A percentile compares a stretch with the other conserved stretches of the same genome.
These are phyloP conservation scores for Gossypium bickii DNA, from an alignment of 345 rosid genomes.

Conservation along the genomic window DNA sequence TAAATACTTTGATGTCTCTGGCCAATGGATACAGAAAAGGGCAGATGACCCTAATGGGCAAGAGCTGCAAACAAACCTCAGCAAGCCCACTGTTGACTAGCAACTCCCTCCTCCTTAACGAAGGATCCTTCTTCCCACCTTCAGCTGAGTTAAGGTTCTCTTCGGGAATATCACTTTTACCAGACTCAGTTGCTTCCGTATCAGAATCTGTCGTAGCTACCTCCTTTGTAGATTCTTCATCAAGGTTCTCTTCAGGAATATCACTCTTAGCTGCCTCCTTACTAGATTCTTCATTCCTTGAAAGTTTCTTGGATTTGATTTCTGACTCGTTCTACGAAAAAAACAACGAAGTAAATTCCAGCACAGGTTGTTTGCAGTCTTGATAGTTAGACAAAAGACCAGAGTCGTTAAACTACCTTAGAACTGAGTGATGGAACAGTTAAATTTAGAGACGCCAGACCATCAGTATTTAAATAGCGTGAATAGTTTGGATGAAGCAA, in stretches of 20 bases:
- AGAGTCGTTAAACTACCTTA: slow-evolving; percentile 20
- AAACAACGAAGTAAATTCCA: slow-evolving; percentile 7
- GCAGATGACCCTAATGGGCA: background rate
- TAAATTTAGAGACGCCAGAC: slow-evolving; percentile 44
- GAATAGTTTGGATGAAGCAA: slow-evolving; percentile 7
- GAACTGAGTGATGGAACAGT: slow-evolving; percentile 58
- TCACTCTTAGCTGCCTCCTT: background rate
- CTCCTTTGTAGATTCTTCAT: background rate
- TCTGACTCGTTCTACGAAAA: slow-evolving; percentile 28
- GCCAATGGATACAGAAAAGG: background rate
- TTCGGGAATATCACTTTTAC: slow-evolving; percentile 15
- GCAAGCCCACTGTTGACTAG: slow-evolving; percentile 4
- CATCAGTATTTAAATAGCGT: background rate
- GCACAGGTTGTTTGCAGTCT: background rate
- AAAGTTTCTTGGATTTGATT: background rate
- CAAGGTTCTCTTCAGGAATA: background rate
- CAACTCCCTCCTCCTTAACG: background rate
- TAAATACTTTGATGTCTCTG: background rate
- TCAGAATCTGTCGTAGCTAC: background rate
- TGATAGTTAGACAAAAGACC: background rate
- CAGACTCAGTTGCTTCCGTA: background rate
- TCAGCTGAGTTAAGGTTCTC: background rate
- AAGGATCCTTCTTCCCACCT: slow-evolving; percentile 7
- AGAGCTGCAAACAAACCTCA: slow-evolving; percentile 40
- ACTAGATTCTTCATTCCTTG: background rate